Conservation (phyloP, 331 rosid species). For the Malus hybrid region DNA sequence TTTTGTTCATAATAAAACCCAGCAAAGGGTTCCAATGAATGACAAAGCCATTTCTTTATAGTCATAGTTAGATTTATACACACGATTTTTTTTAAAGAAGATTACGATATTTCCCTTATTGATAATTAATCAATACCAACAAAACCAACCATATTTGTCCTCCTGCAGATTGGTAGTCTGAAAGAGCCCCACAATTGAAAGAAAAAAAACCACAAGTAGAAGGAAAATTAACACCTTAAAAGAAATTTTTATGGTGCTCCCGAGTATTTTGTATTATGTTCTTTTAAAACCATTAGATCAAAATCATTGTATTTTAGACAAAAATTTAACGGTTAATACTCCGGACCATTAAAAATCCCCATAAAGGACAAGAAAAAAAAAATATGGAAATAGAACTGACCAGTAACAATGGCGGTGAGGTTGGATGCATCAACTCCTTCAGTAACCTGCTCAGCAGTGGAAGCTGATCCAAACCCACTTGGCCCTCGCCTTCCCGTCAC, state of each 20-base stretch:
- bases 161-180: background rate
- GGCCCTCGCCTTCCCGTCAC: constrained; percentile 62
- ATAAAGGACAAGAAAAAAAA: background rate
- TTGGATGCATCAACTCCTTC: constrained; percentile 61
- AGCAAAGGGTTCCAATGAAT: background rate
- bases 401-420: constrained; percentile 85
- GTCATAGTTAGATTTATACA: background rate
- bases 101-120: no score
- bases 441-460: constrained; percentile 50
- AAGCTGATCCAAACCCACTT: constrained; percentile 89
- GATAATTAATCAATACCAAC: background rate
- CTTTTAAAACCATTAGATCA: no score
- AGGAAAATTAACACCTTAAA: no score
- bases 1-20: background rate
- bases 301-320: background rate
- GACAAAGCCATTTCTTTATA: background rate
- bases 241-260: background rate
- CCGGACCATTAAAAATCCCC: background rate
- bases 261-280: no score
- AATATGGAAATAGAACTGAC: constrained; percentile 13
- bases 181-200: background rate
- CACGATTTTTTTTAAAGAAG: no score
- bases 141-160: no score
- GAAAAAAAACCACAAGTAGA: no score
- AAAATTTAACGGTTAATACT: background rate